Percentiles rank a stretch among this genome's conserved stretches.
These are phyloP conservation scores for Ceratobasidium papillatum DNA, from an alignment of 1,284 basidiomycete genomes.

Conservation along the genomic window DNA sequence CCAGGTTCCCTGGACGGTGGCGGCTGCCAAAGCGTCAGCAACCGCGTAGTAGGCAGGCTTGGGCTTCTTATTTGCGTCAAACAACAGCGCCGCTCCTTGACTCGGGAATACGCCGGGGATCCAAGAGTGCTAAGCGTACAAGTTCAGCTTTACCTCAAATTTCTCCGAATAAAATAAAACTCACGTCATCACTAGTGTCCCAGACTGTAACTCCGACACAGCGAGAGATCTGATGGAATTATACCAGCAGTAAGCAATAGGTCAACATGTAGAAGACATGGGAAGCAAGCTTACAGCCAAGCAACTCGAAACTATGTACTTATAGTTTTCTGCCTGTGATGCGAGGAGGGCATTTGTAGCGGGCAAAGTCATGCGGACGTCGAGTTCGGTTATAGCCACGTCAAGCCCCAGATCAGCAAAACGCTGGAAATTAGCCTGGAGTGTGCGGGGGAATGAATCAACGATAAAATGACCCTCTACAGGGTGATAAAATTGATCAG, in stretches of 20 bases:
- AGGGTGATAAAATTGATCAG: not conserved
- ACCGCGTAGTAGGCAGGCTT: slow-evolving; percentile 49
- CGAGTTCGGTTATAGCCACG: slow-evolving; percentile 55
- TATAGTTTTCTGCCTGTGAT: slow-evolving; percentile 62
- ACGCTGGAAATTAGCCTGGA: slow-evolving; percentile 56
- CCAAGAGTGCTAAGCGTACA: slow-evolving; percentile 45
- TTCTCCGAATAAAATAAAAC: not conserved
- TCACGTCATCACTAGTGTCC: slow-evolving; percentile 43
- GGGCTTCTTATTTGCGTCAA: slow-evolving; percentile 48
- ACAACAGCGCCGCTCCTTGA: slow-evolving; percentile 48
- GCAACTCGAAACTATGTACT: slow-evolving; percentile 57
- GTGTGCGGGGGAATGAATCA: slow-evolving; percentile 54
- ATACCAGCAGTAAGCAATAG: no score
- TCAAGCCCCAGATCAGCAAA: slow-evolving; percentile 63
- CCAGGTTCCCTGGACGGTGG: slow-evolving; percentile 26
- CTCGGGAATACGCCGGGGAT: slow-evolving; percentile 50
- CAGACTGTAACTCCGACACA: slow-evolving; percentile 42
- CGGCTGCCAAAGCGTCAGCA: slow-evolving; percentile 44
- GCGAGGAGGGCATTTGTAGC: slow-evolving; percentile 57
- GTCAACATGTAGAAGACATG: no score
- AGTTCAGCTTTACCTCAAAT: not conserved
- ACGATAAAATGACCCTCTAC: slow-evolving; percentile 59
- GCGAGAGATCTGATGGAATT: no score
- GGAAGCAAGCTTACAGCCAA: no score
- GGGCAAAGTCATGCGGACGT: slow-evolving; percentile 58